These are phyloP conservation scores for Cercospora citrullina DNA, from an alignment of 2,329 filamentous ascomycete genomes.

Conservation along the genomic window DNA sequence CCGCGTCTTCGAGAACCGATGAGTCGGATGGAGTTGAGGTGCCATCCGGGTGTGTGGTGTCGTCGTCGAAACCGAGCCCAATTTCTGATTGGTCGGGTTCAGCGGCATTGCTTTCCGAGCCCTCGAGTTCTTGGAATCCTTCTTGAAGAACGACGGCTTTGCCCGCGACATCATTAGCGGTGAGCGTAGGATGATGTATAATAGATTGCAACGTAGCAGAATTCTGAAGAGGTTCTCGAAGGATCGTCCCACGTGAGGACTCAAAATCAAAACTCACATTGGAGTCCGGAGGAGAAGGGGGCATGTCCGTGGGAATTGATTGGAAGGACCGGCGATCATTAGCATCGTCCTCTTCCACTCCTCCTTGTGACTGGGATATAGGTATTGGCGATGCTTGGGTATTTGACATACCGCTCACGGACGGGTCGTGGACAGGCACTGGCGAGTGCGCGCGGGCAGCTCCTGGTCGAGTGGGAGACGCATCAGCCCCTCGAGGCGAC, in stretches of 20 bases:
- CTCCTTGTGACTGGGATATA: not conserved
- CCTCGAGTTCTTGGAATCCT: conserved; percentile 1
- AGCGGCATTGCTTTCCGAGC: not conserved
- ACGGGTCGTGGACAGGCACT: not conserved
- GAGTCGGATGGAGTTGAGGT: not conserved
- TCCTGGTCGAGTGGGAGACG: not conserved
- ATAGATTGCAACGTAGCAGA: conserved; percentile 7
- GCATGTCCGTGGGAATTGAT: conserved; percentile 38
- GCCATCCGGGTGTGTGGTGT: not conserved
- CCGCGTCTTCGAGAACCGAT: not conserved
- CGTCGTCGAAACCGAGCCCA: not conserved
- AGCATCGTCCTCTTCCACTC: not conserved
- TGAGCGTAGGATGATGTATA: not conserved
- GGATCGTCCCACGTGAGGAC: conserved; percentile 15
- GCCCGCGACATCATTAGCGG: not conserved
- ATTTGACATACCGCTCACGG: not conserved
- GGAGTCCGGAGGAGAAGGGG: conserved; percentile 39
- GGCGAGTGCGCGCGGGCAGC: not conserved
- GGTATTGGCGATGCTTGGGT: conserved; percentile 8
- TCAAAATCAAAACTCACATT: conserved; percentile 33
- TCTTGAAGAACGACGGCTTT: not conserved
- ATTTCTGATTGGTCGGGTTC: conserved; percentile 10
- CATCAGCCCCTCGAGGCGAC: not conserved
- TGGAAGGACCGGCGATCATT: conserved; percentile 28
- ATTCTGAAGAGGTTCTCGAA: not conserved